A percentile compares a stretch with the other conserved stretches of the same genome.
Conservation (phyloP, 2,329 filamentous ascomycete genomes). For the Alternaria triticimaculans region DNA sequence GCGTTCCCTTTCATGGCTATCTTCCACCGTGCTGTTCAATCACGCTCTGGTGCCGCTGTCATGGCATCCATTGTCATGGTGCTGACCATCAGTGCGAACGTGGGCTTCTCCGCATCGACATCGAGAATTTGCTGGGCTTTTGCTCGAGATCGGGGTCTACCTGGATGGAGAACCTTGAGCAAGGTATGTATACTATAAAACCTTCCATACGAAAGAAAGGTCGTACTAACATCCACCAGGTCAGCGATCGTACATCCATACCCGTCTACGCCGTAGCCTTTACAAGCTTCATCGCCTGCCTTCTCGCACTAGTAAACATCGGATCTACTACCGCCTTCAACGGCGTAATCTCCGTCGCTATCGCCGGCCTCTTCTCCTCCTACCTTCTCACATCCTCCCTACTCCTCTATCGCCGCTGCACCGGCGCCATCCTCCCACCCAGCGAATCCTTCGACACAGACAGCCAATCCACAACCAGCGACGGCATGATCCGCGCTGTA, state of each 20-base stretch:
- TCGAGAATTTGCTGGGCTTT: constrained; percentile 51
- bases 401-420: constrained; percentile 36
- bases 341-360: constrained; percentile 35
- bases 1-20: constrained; percentile 56
- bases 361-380: constrained; percentile 35
- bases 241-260: constrained; percentile 27
- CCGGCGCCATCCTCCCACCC: constrained; percentile 21
- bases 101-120: constrained; percentile 47
- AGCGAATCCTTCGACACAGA: constrained; percentile 5
- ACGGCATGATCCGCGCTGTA: constrained; percentile 13
- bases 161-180: constrained; percentile 40
- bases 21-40: constrained; percentile 46
- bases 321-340: constrained; percentile 44
- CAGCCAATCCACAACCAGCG: neutral
- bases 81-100: constrained; percentile 43
- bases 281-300: constrained; percentile 45
- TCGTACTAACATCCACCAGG: constrained; percentile 19
- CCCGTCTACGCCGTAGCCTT: constrained; percentile 45
- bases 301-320: constrained; percentile 59
- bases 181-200: constrained; percentile 11
- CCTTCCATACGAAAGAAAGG: neutral
- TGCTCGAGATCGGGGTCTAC: constrained; percentile 49
- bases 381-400: constrained; percentile 33
- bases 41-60: constrained; percentile 50
- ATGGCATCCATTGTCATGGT: constrained; percentile 48